phyloP scores from a whole-genome alignment of 257 asterid species.

The Ophiorrhiza pumila region DNA sequence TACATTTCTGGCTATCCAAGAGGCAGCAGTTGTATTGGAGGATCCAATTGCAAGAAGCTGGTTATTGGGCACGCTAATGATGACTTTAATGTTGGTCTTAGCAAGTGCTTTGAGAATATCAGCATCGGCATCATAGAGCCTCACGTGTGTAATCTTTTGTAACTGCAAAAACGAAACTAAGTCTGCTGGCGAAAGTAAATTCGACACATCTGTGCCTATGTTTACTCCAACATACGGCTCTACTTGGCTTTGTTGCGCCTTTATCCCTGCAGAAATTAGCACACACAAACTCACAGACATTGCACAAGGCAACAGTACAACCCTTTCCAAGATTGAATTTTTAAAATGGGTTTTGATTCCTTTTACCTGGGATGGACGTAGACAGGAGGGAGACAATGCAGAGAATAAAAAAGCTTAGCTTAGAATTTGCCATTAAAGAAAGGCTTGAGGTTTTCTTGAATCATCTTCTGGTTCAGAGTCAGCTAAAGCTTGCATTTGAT shows the following conservation, averaged over 20 bases:
- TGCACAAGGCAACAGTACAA: neutral
- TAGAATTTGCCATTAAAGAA: slow-evolving; percentile 51
- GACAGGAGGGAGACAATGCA: slow-evolving; percentile 15
- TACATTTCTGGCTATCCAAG: slow-evolving; percentile 89
- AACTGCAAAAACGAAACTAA: slow-evolving; percentile 64
- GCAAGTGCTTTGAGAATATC: slow-evolving; percentile 76
- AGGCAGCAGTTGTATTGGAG: slow-evolving; percentile 90
- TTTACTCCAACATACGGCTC: slow-evolving; percentile 91
- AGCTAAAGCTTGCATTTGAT: slow-evolving; percentile 31
- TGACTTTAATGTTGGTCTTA: slow-evolving; percentile 77
- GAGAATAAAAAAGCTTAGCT: slow-evolving; percentile 30
- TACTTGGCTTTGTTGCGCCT: slow-evolving; percentile 53
- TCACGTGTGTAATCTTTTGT: slow-evolving; percentile 76
- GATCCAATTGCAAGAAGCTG: slow-evolving; percentile 93
- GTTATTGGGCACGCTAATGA: slow-evolving; percentile 86
- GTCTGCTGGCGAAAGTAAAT: slow-evolving; percentile 54
- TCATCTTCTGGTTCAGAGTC: slow-evolving; percentile 58
- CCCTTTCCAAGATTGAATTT: slow-evolving; percentile 15
- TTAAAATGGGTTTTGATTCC: neutral
- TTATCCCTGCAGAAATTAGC: slow-evolving; percentile 41
- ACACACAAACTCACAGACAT: neutral
- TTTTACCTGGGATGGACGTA: slow-evolving; percentile 48
- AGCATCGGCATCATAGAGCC: slow-evolving; percentile 79
- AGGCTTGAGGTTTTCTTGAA: slow-evolving; percentile 32
- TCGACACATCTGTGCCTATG: slow-evolving; percentile 85